Percentiles rank a stretch among this genome's conserved stretches.
These are phyloP conservation scores for Cydonia oblonga DNA, from an alignment of 331 rosid genomes.

Conservation along the genomic window DNA sequence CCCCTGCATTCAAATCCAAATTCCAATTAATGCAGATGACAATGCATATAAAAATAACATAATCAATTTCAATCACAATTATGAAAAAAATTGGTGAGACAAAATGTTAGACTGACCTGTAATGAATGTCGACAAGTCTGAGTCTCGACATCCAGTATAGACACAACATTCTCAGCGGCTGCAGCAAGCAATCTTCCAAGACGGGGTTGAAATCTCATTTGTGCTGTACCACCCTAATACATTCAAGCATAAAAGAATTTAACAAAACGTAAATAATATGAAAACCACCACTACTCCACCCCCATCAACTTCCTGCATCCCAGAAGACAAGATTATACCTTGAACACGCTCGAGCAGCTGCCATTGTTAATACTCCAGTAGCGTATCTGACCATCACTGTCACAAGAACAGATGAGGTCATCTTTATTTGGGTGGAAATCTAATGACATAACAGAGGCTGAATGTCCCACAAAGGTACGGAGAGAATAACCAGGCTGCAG, in stretches of 20 bases:
- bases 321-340: slow-evolving; percentile 37
- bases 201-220: slow-evolving; percentile 92
- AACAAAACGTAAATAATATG: not conserved
- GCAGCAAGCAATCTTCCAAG: slow-evolving; percentile 83
- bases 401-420: slow-evolving; percentile 89
- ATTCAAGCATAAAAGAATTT: not conserved
- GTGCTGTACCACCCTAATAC: slow-evolving; percentile 74
- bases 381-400: slow-evolving; percentile 84
- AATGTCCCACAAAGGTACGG: slow-evolving; percentile 82
- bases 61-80: not conserved
- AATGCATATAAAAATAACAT: not conserved
- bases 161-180: slow-evolving; percentile 76
- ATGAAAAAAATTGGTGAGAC: not conserved
- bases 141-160: slow-evolving; percentile 86
- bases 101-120: slow-evolving; percentile 36
- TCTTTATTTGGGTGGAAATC: slow-evolving; percentile 96
- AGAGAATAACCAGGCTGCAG: slow-evolving; percentile 86
- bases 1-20: slow-evolving; percentile 44
- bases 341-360: slow-evolving; percentile 52
- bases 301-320: not conserved
- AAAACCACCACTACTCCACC: not conserved
- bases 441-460: slow-evolving; percentile 66
- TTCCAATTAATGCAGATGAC: not conserved
- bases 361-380: slow-evolving; percentile 92
- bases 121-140: slow-evolving; percentile 61